Base-by-base conservation (phyloP, 2,329 filamentous ascomycete species). In the Calonectria honghensis region DNA sequence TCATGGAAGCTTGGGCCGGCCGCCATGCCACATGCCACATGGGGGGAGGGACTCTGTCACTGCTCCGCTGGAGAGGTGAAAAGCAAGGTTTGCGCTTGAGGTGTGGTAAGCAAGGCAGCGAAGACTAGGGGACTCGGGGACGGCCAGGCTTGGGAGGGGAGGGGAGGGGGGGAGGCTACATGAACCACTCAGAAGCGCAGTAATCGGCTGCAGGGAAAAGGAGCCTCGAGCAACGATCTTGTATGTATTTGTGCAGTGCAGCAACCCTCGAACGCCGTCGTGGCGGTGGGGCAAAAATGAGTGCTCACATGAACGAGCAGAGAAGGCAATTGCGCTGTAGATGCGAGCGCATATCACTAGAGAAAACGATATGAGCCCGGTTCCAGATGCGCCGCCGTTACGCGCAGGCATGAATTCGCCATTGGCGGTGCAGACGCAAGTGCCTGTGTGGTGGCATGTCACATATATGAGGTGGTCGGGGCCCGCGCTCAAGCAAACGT, bases 191-290 rank as follows among this genome's bases (percentile, higher is more conserved):
- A 68, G 45, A 48, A 39, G 57, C 24, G 35, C 37, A 63, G 27
- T 50, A 67, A 52, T 27, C 66, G 14, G 70, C 65, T 73, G 70
- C 70, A 69, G 51, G 70, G 57, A 68, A 59, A 73, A 73, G 71
- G 71, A 69, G 65, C 51, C 51, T 50, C 13, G 35, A 50, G 48
- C 52, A 61, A 37, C 32, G 41, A 61, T 39, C 16, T 37, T 72
- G 51, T 29, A 39, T 68, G 39, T 65, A 68, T 70, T 70, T 61
- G 52, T 67, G 65, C 65, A 68, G 50, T 20, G 67, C 67, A 52
- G 48, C 64, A 54, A 32, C 64, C 64, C n/a, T 37, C 45, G 39
- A 57, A 57, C 52, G 6, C 24, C 16, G 35, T 18, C 18, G 51
- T 54, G 31, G 51, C 57, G 39, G 67, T 31, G 61, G 61, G 54